Conservation (phyloP, 306 rosid genomes). For the Gillenia trifoliata region DNA sequence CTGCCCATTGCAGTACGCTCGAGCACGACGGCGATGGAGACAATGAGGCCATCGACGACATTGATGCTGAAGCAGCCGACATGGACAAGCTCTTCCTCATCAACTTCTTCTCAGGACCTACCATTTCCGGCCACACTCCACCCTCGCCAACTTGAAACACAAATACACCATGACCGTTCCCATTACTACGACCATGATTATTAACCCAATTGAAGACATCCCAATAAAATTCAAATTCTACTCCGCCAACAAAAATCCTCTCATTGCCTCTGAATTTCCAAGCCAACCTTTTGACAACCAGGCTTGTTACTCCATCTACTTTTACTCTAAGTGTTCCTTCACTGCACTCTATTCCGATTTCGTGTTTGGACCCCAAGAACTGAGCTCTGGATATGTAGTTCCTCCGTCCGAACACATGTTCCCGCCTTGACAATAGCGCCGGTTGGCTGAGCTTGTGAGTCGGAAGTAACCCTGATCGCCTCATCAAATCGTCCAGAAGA, state of each 20-base stretch:
- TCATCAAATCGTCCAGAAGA: slow-evolving; percentile 29
- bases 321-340: slow-evolving; percentile 51
- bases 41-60: slow-evolving; percentile 9
- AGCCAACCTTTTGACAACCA: slow-evolving; percentile 57
- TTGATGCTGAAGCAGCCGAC: slow-evolving; percentile 20
- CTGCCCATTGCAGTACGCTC: slow-evolving; percentile 77
- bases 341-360: slow-evolving; percentile 57
- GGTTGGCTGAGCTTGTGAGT: slow-evolving; percentile 19
- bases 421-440: slow-evolving; percentile 55
- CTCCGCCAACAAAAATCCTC: slow-evolving; percentile 49
- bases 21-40: slow-evolving; percentile 42
- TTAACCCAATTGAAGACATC: slow-evolving; percentile 73
- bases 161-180: slow-evolving; percentile 58
- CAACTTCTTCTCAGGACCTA: slow-evolving; percentile 62
- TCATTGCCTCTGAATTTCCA: slow-evolving; percentile 95
- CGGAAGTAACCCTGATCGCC: slow-evolving; percentile 22
- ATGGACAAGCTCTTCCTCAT: slow-evolving; percentile 53
- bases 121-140: slow-evolving; percentile 73
- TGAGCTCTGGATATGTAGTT: slow-evolving; percentile 47
- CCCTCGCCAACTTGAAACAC: slow-evolving; percentile 76
- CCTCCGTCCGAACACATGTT: slow-evolving; percentile 60
- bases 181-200: slow-evolving; percentile 14
- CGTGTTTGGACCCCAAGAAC: slow-evolving; percentile 64
- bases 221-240: slow-evolving; percentile 78
- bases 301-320: slow-evolving; percentile 51